Percentiles rank a stretch among this genome's conserved stretches.
These are phyloP conservation scores for Paracoccidioides brasiliensis DNA, from an alignment of 2,329 filamentous ascomycete species.

Conservation along the genomic window DNA sequence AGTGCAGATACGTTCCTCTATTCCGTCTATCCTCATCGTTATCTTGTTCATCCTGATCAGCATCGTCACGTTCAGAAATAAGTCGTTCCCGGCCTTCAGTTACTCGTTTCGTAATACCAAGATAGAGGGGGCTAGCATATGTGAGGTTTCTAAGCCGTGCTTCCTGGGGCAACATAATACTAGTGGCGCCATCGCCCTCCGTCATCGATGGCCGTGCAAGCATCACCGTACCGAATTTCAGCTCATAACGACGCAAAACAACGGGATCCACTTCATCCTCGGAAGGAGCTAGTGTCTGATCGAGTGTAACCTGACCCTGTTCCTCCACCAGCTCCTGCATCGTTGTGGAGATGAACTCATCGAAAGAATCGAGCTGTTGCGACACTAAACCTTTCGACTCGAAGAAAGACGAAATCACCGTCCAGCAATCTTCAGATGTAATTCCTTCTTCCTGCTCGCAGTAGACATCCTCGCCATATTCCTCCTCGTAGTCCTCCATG, in stretches of 20 bases:
- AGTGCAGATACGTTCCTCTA: slow-evolving; percentile 32
- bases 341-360: slow-evolving; percentile 88
- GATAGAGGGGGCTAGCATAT: slow-evolving; percentile 82
- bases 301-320: slow-evolving; percentile 80
- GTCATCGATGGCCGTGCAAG: slow-evolving; percentile 83
- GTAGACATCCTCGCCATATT: slow-evolving; percentile 58
- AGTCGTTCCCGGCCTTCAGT: slow-evolving; percentile 68
- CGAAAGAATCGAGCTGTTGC: slow-evolving; percentile 95
- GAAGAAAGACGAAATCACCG: slow-evolving; percentile 94
- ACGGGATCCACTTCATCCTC: slow-evolving; percentile 62
- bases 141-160: slow-evolving; percentile 91
- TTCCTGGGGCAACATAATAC: slow-evolving; percentile 81
- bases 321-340: slow-evolving; percentile 92
- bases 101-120: slow-evolving; percentile 75
- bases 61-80: slow-evolving; percentile 53
- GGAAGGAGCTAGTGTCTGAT: slow-evolving; percentile 72
- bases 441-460: slow-evolving; percentile 59
- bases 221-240: slow-evolving; percentile 83
- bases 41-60: slow-evolving; percentile 37
- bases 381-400: slow-evolving; percentile 90
- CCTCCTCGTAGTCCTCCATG: slow-evolving; percentile 47
- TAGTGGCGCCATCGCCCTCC: slow-evolving; percentile 81
- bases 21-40: slow-evolving; percentile 37
- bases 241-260: slow-evolving; percentile 80
- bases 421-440: slow-evolving; percentile 96